Percentiles rank a stretch among this genome's conserved stretches.
Evolutionary conservation across 352 stramenopile species (phyloP).

Genomic region (Phytophthora ramorum): DNA sequence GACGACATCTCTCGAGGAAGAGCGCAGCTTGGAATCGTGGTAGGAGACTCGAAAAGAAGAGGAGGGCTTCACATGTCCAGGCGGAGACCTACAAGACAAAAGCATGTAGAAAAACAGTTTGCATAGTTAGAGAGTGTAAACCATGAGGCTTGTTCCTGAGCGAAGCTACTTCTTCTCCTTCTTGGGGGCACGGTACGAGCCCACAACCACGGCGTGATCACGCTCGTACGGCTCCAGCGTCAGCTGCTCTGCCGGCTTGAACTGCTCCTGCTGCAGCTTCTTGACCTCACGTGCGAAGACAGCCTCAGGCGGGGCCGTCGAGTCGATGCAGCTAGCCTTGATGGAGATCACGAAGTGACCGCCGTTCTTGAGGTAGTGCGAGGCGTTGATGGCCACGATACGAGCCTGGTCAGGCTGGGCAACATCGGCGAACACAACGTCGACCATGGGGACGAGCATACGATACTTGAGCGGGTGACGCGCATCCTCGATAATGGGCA

Average conservation of each 20-base stretch:
- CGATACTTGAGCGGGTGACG: constrained; percentile 98
- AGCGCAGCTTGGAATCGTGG: constrained; percentile 33
- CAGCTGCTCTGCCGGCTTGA: constrained; percentile 99
- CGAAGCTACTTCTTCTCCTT: constrained; percentile 91
- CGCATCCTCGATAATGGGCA: constrained; percentile 99
- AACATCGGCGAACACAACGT: constrained; percentile 99
- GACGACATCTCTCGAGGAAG: constrained; percentile 18
- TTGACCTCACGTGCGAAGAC: constrained; percentile 98
- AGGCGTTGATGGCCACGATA: constrained; percentile 99
- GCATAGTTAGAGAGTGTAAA: constrained; percentile 46
- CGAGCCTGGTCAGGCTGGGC: constrained; percentile 99
- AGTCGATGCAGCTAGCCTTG: constrained; percentile 99
- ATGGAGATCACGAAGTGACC: constrained; percentile 99
- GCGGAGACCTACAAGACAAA: constrained; percentile 44
- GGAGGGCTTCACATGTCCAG: constrained; percentile 34
- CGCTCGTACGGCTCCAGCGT: constrained; percentile 99
- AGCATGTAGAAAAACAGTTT: constrained; percentile 46
- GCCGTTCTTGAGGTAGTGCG: constrained; percentile 99
- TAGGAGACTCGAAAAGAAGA: constrained; percentile 18
- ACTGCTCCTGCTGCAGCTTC: constrained; percentile 98
- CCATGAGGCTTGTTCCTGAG: constrained; percentile 24
- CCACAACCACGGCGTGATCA: constrained; percentile 99
- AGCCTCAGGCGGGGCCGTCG: constrained; percentile 97
- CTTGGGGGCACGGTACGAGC: constrained; percentile 95
- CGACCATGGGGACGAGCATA: constrained; percentile 99